A percentile compares a stretch with the other conserved stretches of the same genome.
Evolutionary conservation across 768 basidiomycete species (phyloP).

Genomic region (Chalciporus sphaerocephalus): DNA sequence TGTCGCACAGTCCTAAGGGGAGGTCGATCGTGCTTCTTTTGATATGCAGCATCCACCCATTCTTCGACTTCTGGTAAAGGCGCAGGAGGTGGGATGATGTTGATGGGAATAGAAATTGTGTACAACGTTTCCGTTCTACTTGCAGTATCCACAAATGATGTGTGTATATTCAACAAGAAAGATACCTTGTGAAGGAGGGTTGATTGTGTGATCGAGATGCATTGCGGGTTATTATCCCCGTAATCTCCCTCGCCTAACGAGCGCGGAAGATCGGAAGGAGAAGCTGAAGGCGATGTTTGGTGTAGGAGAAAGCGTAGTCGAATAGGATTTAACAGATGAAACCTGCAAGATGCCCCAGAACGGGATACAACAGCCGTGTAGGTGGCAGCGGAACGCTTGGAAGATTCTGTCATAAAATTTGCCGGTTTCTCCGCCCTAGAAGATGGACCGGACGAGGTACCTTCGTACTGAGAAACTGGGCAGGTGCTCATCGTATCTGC

Average conservation of each 20-base stretch:
- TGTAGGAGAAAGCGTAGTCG: conserved; percentile 80
- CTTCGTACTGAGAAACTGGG: conserved; percentile 18
- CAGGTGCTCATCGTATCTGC: conserved; percentile 12
- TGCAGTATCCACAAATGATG: conserved; percentile 73
- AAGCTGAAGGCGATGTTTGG: conserved; percentile 46
- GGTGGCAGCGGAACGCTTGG: conserved; percentile 37
- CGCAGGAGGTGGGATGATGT: conserved; percentile 68
- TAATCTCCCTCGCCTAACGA: conserved; percentile 42
- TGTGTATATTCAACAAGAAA: conserved; percentile 68
- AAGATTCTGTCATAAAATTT: conserved; percentile 40
- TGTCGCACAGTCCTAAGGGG: conserved; percentile 65
- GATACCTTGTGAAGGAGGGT: conserved; percentile 81
- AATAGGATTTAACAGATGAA: conserved; percentile 72
- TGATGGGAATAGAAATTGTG: conserved; percentile 63
- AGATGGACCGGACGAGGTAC: conserved; percentile 29
- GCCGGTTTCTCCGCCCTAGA: conserved; percentile 27
- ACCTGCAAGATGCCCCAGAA: conserved; percentile 89
- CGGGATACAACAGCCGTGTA: conserved; percentile 63
- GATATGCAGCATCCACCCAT: conserved; percentile 69
- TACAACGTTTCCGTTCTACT: conserved; percentile 65
- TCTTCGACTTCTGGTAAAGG: conserved; percentile 77
- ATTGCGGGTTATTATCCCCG: conserved; percentile 57
- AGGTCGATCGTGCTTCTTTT: conserved; percentile 84
- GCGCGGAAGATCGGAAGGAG: conserved; percentile 45
- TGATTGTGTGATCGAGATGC: conserved; percentile 71